Percentiles rank a stretch among this genome's conserved stretches.
Conservation (phyloP, 176 grass and related monocot genomes). For the Luzula sylvatica region DNA sequence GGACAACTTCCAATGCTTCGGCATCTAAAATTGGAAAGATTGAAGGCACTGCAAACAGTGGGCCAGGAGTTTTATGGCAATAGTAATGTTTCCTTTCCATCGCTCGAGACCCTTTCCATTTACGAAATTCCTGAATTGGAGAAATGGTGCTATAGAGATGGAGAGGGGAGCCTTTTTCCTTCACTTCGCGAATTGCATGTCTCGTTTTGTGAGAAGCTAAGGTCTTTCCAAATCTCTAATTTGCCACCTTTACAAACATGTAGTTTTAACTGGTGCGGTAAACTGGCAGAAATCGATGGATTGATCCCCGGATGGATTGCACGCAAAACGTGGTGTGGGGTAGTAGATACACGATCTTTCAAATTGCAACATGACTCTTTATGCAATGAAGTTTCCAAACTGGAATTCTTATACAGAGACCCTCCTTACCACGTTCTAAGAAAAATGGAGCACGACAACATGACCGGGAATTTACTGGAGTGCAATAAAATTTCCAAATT, state of each 20-base stretch:
- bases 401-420: too few species aligned
- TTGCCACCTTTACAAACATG: not conserved
- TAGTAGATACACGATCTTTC: too few species aligned
- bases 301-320: not conserved
- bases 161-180: not conserved
- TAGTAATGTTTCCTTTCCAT: not conserved
- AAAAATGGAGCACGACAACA: too few species aligned
- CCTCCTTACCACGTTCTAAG: too few species aligned
- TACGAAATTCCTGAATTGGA: not conserved
- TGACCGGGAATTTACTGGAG: too few species aligned
- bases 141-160: not conserved
- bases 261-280: not conserved
- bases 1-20: not conserved
- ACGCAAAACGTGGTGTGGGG: too few species aligned
- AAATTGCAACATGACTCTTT: too few species aligned
- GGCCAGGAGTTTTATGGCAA: not conserved
- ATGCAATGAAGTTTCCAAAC: too few species aligned
- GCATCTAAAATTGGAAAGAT: slow-evolving; percentile 11
- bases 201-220: not conserved
- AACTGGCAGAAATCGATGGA: not conserved
- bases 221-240: not conserved
- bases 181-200: not conserved
- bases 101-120: not conserved
- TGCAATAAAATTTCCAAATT: too few species aligned
- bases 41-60: not conserved